phyloP scores from a whole-genome alignment of 306 rosid species.

The Pachyrhizus erosus region DNA sequence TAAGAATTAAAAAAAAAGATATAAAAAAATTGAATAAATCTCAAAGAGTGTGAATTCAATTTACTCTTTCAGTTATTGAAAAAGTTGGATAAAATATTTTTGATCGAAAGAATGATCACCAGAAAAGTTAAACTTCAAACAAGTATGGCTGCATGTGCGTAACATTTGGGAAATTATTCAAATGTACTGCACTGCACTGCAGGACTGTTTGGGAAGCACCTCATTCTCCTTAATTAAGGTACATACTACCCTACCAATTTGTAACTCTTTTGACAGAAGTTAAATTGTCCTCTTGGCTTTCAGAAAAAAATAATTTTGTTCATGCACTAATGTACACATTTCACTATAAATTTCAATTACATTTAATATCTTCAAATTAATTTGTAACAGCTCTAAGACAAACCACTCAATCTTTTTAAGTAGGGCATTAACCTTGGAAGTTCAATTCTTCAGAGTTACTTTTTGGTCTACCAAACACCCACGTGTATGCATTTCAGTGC shows the following conservation, averaged over 20 bases:
- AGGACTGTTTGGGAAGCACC: background rate
- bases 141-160: background rate
- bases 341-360: too few species aligned
- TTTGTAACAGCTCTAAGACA: background rate
- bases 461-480: background rate
- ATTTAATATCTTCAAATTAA: background rate
- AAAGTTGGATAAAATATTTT: background rate
- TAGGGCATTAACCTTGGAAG: too few species aligned
- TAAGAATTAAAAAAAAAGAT: too few species aligned
- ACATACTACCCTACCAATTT: background rate
- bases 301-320: background rate
- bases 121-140: background rate
- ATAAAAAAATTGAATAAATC: too few species aligned
- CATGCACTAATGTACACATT: too few species aligned
- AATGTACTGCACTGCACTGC: background rate
- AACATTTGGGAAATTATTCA: background rate
- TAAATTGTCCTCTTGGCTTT: background rate
- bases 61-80: too few species aligned
- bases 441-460: background rate
- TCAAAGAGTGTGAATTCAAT: too few species aligned
- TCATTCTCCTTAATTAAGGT: slow-evolving; percentile 13
- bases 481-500: background rate
- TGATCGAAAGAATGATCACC: background rate
- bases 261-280: too few species aligned
- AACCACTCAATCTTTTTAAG: background rate